Conservation (phyloP, 345 rosid species). For the Hevea brasiliensis region DNA sequence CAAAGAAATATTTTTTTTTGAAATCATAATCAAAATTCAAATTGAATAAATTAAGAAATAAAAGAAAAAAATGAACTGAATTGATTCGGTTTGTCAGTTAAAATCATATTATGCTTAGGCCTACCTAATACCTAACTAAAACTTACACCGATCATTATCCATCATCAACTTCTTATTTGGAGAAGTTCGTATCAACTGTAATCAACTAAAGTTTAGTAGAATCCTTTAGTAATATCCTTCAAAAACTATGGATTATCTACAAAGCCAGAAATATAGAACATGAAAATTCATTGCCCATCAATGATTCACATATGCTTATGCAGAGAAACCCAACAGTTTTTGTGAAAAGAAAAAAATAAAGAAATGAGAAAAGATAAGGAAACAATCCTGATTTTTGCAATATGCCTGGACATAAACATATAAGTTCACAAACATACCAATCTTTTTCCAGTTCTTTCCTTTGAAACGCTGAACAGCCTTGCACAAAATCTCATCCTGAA, state of each 20-base stretch:
- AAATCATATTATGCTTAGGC: too few relatives aligned
- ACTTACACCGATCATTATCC: neutral
- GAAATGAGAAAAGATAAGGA: neutral
- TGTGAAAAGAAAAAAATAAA: too few relatives aligned
- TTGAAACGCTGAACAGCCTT: constrained; percentile 93
- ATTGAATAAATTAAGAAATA: too few relatives aligned
- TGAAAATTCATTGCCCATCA: neutral
- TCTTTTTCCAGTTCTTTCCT: constrained; percentile 99
- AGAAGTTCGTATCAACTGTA: neutral
- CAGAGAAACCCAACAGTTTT: neutral
- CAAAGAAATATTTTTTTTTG: too few relatives aligned
- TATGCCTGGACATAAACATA: constrained; percentile 4
- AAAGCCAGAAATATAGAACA: neutral
- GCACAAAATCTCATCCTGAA: constrained; percentile 86
- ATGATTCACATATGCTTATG: neutral
- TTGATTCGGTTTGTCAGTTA: too few relatives aligned
- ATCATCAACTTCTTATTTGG: neutral
- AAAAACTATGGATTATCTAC: neutral
- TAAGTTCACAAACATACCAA: constrained; percentile 48
- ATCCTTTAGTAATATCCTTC: neutral
- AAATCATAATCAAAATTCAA: too few relatives aligned
- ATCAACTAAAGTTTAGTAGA: neutral
- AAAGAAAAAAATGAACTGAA: too few relatives aligned
- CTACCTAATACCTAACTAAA: neutral
- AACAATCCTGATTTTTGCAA: neutral